Evolutionary conservation across 2,329 filamentous ascomycete species (phyloP).

Genomic region (Stemphylium vesicarium): DNA sequence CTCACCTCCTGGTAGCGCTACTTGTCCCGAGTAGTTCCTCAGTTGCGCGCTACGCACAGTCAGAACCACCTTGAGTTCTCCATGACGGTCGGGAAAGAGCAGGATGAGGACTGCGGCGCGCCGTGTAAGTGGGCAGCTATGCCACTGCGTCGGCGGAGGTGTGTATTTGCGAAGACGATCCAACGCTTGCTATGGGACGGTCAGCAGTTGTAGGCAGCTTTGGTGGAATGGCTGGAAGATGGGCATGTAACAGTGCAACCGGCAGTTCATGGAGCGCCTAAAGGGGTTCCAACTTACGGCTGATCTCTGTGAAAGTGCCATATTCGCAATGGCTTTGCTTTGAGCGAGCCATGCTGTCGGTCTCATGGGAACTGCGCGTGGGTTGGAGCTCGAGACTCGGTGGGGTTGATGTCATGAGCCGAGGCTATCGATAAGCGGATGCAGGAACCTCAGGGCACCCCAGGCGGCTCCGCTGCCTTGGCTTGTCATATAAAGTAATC

Average conservation of each 20-base stretch:
- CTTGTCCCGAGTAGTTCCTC: constrained; percentile 73
- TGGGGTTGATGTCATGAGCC: constrained; percentile 33
- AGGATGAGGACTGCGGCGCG: constrained; percentile 88
- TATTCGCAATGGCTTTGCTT: constrained; percentile 34
- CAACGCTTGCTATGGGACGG: constrained; percentile 55
- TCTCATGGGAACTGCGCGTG: constrained; percentile 24
- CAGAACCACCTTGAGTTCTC: constrained; percentile 73
- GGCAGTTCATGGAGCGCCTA: neutral
- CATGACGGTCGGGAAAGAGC: constrained; percentile 81
- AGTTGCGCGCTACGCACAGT: constrained; percentile 66
- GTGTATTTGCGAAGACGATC: constrained; percentile 62
- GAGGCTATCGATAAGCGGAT: constrained; percentile 29
- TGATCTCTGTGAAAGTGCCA: constrained; percentile 43
- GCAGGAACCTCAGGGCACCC: constrained; percentile 8
- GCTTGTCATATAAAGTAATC: neutral
- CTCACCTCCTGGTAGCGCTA: constrained; percentile 81
- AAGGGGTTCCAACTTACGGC: constrained; percentile 23
- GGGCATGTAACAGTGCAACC: neutral
- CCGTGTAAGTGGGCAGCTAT: constrained; percentile 63
- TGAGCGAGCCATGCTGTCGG: constrained; percentile 40
- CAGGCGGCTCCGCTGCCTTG: constrained; percentile 2
- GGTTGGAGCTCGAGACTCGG: constrained; percentile 16
- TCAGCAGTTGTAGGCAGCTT: constrained; percentile 14
- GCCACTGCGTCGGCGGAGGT: constrained; percentile 64
- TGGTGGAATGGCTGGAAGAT: neutral